Base-by-base conservation (phyloP, 2,329 filamentous ascomycete species). In the Albifimbria verrucaria region DNA sequence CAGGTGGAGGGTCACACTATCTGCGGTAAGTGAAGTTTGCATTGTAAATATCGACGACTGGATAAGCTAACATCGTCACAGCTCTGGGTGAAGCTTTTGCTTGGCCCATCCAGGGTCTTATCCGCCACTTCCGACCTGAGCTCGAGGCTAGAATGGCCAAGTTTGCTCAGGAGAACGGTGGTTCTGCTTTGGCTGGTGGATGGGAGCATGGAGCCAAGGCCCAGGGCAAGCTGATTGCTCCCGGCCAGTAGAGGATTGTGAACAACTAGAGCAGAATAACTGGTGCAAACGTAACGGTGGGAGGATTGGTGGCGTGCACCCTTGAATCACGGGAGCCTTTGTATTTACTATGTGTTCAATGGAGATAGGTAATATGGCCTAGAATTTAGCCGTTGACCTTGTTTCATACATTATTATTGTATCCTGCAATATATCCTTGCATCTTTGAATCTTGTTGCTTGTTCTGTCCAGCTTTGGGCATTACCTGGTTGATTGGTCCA, bases 1-100 rank as follows among this genome's bases (percentile, higher is more conserved):
- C 94, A 99, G 77, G 94, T 99, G 57, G 94, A 99, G 78, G 94
- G 94, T 11, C 94, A 99, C 80, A 97, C 94, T 47, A 99, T 99
- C 67, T 99, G 94, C 75, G 94, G 86, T 89, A 83, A 69, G 85
- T 78, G 52, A 48, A 44, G 4, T 4, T 4, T 20, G 3, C 15
- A 12, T 49, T 43, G 41, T 3, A 3, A 21, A 21, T 60, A 62
- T 64, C 74, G 60, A 74, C n/a, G n/a, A n/a, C n/a, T n/a, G n/a
- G n/a, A n/a, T n/a, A 12, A 6, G 32, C 67, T 57, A 48, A 60
- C 32, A 47, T 32, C 20, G 48, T 26, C 50, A 23, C 57, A 89
- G 87, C 93, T 74, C 79, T 99, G 59, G 94, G 94, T 54, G 94
- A 99, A 79, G 94, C 94, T 57, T 99, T 99, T 65, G 92, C 94